Percentiles rank a stretch among this genome's conserved stretches.
These are phyloP conservation scores for Ramularia collo-cygni DNA, from an alignment of 2,329 filamentous ascomycete species.

Conservation along the genomic window DNA sequence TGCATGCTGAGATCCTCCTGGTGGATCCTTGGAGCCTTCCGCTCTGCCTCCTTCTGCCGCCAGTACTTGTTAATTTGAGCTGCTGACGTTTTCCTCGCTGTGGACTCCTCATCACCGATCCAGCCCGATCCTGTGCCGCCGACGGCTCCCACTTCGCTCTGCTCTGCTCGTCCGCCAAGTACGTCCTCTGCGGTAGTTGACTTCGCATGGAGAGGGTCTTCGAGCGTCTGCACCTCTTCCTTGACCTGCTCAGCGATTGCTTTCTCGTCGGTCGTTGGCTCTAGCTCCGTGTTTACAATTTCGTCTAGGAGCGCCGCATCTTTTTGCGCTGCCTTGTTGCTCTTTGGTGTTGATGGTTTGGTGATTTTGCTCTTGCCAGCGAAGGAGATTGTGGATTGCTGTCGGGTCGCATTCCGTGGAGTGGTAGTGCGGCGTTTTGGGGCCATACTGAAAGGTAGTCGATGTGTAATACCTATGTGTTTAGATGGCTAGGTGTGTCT, in stretches of 20 bases:
- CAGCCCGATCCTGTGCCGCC: conserved; percentile 36
- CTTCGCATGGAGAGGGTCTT: conserved; percentile 19
- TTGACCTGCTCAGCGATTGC: conserved; percentile 34
- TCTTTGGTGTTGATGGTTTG: conserved; percentile 43
- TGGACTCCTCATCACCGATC: conserved; percentile 40
- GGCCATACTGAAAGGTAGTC: conserved; percentile 32
- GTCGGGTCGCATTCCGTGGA: conserved; percentile 39
- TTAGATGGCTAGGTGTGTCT: too few relatives aligned
- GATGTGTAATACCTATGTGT: neutral
- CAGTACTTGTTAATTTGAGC: conserved; percentile 72
- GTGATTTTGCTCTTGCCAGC: conserved; percentile 47
- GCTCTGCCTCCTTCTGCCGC: conserved; percentile 61
- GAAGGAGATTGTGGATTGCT: conserved; percentile 58
- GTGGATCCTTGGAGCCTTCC: conserved; percentile 66
- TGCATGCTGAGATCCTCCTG: conserved; percentile 63
- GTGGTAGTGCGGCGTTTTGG: conserved; percentile 38
- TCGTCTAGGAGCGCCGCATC: conserved; percentile 25
- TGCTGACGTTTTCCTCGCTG: conserved; percentile 59
- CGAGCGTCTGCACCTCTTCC: conserved; percentile 26
- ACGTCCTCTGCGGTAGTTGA: conserved; percentile 23
- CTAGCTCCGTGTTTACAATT: conserved; percentile 24
- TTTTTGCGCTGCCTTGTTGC: conserved; percentile 32
- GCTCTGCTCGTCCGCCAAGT: conserved; percentile 25
- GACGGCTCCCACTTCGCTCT: conserved; percentile 37
- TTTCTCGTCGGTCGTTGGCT: conserved; percentile 34